Conservation (phyloP, 176 grass and related monocot species). For the Poa pratensis region DNA sequence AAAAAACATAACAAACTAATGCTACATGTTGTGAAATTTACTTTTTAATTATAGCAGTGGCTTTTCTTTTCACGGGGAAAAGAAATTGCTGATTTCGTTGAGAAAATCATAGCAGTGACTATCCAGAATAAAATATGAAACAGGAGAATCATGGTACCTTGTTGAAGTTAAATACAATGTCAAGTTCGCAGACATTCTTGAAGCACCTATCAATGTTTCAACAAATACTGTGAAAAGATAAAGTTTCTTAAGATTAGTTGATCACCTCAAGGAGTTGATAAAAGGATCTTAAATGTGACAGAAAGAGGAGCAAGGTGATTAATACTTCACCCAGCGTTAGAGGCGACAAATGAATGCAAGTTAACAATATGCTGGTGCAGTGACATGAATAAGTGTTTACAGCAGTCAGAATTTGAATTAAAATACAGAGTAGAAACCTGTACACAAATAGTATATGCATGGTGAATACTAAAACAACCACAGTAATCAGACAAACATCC, state of each 20-base stretch:
- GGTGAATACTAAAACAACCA: conserved; percentile 10
- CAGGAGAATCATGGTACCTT: conserved; percentile 62
- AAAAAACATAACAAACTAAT: background rate
- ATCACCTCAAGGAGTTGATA: conserved; percentile 24
- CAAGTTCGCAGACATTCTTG: conserved; percentile 97
- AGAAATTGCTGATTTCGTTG: background rate
- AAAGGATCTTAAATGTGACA: background rate
- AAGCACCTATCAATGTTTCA: conserved; percentile 93
- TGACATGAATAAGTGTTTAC: background rate
- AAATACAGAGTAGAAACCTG: background rate
- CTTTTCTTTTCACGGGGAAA: background rate
- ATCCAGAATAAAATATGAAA: conserved; percentile 31
- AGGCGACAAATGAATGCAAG: conserved; percentile 1
- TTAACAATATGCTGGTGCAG: background rate
- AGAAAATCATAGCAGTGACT: background rate
- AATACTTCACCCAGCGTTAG: background rate
- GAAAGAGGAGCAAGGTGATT: conserved; percentile 9
- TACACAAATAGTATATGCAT: background rate
- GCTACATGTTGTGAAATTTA: background rate
- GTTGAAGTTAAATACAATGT: conserved; percentile 97
- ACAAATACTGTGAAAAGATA: conserved; percentile 80
- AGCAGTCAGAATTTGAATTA: conserved; percentile 3
- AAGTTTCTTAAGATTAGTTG: conserved; percentile 15
- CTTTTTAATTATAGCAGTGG: background rate
- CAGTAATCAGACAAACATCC: background rate